Conservation (phyloP, 345 rosid species). For the Stellera chamaejasme region DNA sequence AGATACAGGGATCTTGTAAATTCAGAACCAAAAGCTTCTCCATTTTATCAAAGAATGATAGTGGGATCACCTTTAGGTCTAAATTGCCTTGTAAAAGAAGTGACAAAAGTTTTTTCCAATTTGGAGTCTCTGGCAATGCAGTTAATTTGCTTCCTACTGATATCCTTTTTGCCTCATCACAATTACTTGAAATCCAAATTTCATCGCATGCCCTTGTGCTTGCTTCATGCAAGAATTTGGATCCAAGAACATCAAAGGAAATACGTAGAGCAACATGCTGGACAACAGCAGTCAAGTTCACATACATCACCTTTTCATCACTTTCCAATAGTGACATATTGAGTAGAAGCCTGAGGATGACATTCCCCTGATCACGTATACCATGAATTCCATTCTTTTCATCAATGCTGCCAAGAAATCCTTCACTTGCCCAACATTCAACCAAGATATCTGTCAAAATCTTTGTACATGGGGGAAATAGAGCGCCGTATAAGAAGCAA, state of each 20-base stretch:
- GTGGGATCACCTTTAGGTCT: constrained; percentile 12
- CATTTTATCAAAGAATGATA: constrained; percentile 16
- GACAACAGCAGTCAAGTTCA: constrained; percentile 16
- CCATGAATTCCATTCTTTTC: not conserved
- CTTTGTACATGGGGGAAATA: constrained; percentile 13
- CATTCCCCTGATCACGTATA: constrained; percentile 11
- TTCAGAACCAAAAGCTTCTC: constrained; percentile 23
- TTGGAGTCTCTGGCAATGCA: constrained; percentile 12
- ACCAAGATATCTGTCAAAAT: constrained; percentile 19
- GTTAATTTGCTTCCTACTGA: constrained; percentile 18
- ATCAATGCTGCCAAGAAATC: constrained; percentile 5
- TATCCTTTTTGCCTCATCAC: constrained; percentile 16
- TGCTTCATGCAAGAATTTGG: constrained; percentile 3
- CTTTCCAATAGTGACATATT: constrained; percentile 16
- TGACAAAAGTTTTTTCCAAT: constrained; percentile 14
- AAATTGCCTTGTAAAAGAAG: constrained; percentile 15
- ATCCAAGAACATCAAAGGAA: not conserved
- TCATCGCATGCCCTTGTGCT: not conserved
- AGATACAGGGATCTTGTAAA: constrained; percentile 12
- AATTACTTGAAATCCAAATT: constrained; percentile 4
- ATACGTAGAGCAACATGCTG: constrained; percentile 20
- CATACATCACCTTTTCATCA: constrained; percentile 10
- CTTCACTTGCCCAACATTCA: constrained; percentile 25
- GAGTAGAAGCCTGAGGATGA: constrained; percentile 12
- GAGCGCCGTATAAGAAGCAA: constrained; percentile 23